Percentiles rank a stretch among this genome's conserved stretches.
Conservation (phyloP, 1,139 yeast species). For the Nakaseomyces glabratus region DNA sequence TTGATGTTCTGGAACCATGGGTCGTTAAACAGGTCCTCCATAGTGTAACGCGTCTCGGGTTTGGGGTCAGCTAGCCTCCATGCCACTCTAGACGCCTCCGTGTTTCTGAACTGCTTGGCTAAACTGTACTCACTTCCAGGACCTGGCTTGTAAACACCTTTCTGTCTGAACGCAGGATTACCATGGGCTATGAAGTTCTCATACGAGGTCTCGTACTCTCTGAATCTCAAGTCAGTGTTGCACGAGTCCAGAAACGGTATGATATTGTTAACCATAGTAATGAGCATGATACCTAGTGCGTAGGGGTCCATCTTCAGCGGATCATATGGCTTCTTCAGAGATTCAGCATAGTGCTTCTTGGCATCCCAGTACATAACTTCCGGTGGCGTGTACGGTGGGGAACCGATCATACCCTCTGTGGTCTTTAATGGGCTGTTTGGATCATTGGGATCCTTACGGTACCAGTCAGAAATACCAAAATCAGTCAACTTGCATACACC, state of each 20-base stretch:
- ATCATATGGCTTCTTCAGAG: slow-evolving; percentile 41
- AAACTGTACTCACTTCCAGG: slow-evolving; percentile 62
- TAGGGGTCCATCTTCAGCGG: slow-evolving; percentile 65
- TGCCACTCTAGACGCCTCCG: slow-evolving; percentile 59
- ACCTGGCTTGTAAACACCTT: slow-evolving; percentile 40
- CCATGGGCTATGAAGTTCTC: slow-evolving; percentile 39
- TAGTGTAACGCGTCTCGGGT: slow-evolving; percentile 42
- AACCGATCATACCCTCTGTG: slow-evolving; percentile 49
- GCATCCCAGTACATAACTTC: slow-evolving; percentile 51
- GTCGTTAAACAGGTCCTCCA: slow-evolving; percentile 48
- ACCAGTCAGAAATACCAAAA: slow-evolving; percentile 66
- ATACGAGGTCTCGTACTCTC: slow-evolving; percentile 50
- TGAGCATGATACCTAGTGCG: slow-evolving; percentile 61
- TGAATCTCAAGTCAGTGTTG: slow-evolving; percentile 43
- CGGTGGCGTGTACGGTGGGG: slow-evolving; percentile 76
- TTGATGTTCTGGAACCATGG: slow-evolving; percentile 56
- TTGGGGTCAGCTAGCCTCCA: slow-evolving; percentile 70
- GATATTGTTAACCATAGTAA: slow-evolving; percentile 49
- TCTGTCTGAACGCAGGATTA: slow-evolving; percentile 46
- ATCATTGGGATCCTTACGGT: slow-evolving; percentile 50
- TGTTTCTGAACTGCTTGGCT: slow-evolving; percentile 50
- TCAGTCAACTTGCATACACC: slow-evolving; percentile 67
- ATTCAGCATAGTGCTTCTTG: slow-evolving; percentile 27
- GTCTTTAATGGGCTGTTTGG: slow-evolving; percentile 39
- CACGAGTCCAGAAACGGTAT: slow-evolving; percentile 54